A percentile compares a stretch with the other conserved stretches of the same genome.
Evolutionary conservation across 495 filamentous ascomycete species (phyloP).

Genomic region (Penicillium roqueforti): DNA sequence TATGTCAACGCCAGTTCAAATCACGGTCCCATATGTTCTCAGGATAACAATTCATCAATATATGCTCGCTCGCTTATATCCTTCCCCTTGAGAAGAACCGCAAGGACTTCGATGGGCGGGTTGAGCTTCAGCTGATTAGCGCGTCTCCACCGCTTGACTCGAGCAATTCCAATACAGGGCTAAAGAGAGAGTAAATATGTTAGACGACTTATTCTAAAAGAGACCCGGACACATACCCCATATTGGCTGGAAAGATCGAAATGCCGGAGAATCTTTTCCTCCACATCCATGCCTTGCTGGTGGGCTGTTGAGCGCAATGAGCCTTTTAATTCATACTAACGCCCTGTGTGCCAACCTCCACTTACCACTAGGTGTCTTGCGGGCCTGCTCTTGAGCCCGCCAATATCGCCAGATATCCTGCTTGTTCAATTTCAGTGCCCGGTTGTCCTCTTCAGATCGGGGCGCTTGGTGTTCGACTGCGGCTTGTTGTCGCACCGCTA

Average conservation of each 20-base stretch:
- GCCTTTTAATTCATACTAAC: not conserved
- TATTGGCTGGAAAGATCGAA: slow-evolving; percentile 87
- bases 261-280: slow-evolving; percentile 82
- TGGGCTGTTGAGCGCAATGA: slow-evolving; percentile 52
- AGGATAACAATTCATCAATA: slow-evolving; percentile 74
- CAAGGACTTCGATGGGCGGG: slow-evolving; percentile 89
- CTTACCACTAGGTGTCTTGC: slow-evolving; percentile 49
- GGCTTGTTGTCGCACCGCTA: slow-evolving; percentile 43
- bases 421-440: slow-evolving; percentile 57
- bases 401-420: slow-evolving; percentile 69
- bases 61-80: slow-evolving; percentile 58
- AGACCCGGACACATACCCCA: slow-evolving; percentile 60
- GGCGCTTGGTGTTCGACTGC: slow-evolving; percentile 39
- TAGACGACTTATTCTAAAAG: slow-evolving; percentile 7
- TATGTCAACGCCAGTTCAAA: not conserved
- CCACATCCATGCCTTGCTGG: slow-evolving; percentile 60
- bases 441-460: slow-evolving; percentile 47
- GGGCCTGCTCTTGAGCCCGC: slow-evolving; percentile 57
- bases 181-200: slow-evolving; percentile 27
- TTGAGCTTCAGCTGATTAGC: slow-evolving; percentile 73
- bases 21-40: slow-evolving; percentile 2
- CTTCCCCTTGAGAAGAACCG: slow-evolving; percentile 70
- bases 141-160: slow-evolving; percentile 82
- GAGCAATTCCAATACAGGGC: slow-evolving; percentile 84
- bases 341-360: not conserved